A percentile compares a stretch with the other conserved stretches of the same genome.
Conservation (phyloP, 352 stramenopile species). For the Globisporangium camurandrum region DNA sequence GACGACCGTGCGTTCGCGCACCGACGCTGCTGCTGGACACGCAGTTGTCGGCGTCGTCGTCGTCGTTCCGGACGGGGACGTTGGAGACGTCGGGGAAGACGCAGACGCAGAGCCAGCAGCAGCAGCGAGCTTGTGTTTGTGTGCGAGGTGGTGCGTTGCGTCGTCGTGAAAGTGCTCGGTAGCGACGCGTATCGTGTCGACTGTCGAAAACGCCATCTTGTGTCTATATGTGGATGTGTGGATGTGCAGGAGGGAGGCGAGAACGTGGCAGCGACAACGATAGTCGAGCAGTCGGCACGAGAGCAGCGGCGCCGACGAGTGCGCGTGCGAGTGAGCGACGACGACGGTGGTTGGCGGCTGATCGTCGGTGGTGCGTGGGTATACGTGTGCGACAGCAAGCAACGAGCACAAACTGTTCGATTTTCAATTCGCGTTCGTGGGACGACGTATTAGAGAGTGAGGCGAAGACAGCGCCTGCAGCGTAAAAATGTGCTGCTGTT, state of each 20-base stretch:
- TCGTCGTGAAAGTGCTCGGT: slow-evolving; percentile 10
- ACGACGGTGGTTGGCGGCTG: no score
- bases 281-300: background rate
- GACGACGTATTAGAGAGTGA: no score
- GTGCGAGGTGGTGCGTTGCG: slow-evolving; percentile 6
- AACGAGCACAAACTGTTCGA: no score
- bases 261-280: background rate
- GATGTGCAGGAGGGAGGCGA: background rate
- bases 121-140: background rate
- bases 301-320: background rate
- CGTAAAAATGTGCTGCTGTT: no score
- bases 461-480: no score
- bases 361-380: no score
- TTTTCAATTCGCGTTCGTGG: no score
- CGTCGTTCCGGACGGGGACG: no score
- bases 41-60: slow-evolving; percentile 13
- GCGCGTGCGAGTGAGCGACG: background rate
- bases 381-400: no score
- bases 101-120: no score
- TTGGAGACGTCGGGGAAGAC: no score
- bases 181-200: slow-evolving; percentile 31
- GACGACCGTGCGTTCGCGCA: slow-evolving; percentile 74
- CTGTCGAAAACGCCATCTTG: slow-evolving; percentile 37
- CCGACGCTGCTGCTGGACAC: slow-evolving; percentile 9
- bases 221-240: background rate